Conservation (phyloP, 176 grass and related monocot genomes). For the Puccinellia tenuiflora region DNA sequence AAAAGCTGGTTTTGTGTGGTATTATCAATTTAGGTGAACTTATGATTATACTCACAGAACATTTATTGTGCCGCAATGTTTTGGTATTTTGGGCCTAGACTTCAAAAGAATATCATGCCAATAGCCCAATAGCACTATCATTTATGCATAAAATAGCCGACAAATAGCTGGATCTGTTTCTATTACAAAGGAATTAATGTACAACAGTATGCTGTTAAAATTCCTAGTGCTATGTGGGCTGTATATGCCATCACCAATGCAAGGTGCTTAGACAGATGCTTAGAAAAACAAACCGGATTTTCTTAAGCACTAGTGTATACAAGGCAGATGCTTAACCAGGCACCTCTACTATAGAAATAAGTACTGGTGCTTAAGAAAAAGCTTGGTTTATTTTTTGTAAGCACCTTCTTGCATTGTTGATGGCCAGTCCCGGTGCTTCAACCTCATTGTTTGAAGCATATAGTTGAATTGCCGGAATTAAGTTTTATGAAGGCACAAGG, state of each 20-base stretch:
- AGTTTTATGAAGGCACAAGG: background rate
- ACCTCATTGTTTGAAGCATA: background rate
- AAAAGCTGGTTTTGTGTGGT: constrained; percentile 8
- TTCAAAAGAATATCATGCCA: background rate
- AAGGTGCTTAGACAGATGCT: too few species aligned
- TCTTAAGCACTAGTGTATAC: too few species aligned
- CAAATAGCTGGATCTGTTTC: background rate
- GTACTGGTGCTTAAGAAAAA: too few species aligned
- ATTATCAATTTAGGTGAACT: background rate
- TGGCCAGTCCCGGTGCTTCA: background rate
- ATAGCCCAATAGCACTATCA: background rate
- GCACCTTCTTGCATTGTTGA: too few species aligned
- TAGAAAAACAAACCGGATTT: too few species aligned
- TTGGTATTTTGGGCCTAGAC: background rate
- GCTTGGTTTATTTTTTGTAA: too few species aligned
- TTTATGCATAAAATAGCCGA: background rate
- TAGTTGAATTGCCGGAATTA: background rate
- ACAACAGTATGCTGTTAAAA: background rate
- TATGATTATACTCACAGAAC: background rate
- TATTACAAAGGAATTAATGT: background rate
- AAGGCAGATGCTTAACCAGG: too few species aligned
- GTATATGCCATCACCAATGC: background rate
- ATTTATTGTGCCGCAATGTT: background rate
- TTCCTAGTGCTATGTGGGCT: background rate
- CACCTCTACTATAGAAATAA: too few species aligned